These are phyloP conservation scores for Patellaria atrata DNA, from an alignment of 495 filamentous ascomycete genomes.

Conservation along the genomic window DNA sequence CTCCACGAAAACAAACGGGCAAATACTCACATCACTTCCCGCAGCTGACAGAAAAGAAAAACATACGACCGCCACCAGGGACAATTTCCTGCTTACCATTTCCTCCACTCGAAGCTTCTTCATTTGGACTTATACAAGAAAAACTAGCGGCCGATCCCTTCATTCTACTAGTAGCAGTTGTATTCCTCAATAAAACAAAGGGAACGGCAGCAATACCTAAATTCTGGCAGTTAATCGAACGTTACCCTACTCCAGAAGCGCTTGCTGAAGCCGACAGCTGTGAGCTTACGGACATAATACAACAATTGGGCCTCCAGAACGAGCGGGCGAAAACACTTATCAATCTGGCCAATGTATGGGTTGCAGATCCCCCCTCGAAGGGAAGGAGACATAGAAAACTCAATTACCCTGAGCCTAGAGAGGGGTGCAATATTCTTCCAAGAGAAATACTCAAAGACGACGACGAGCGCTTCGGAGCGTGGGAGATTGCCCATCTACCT, in stretches of 20 bases:
- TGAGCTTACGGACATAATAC: slow-evolving; percentile 50
- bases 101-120: slow-evolving; percentile 40
- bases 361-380: slow-evolving; percentile 44
- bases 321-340: slow-evolving; percentile 46
- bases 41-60: no score
- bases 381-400: slow-evolving; percentile 48
- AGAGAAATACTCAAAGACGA: slow-evolving; percentile 31
- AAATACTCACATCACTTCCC: no score
- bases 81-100: no score
- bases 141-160: slow-evolving; percentile 50
- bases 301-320: slow-evolving; percentile 61
- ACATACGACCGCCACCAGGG: no score
- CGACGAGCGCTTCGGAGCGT: slow-evolving; percentile 35
- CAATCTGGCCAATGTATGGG: slow-evolving; percentile 55
- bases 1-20: no score
- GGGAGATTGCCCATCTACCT: slow-evolving; percentile 80
- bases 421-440: slow-evolving; percentile 39
- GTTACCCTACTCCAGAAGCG: slow-evolving; percentile 50
- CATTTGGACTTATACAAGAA: slow-evolving; percentile 77
- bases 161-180: slow-evolving; percentile 26
- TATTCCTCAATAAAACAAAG: slow-evolving; percentile 66
- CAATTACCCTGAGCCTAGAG: slow-evolving; percentile 48
- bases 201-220: slow-evolving; percentile 65
- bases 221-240: slow-evolving; percentile 50
- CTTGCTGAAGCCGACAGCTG: slow-evolving; percentile 44